These are phyloP conservation scores for Pseudozyma sp. DNA, from an alignment of 1,284 basidiomycete species.

Conservation along the genomic window DNA sequence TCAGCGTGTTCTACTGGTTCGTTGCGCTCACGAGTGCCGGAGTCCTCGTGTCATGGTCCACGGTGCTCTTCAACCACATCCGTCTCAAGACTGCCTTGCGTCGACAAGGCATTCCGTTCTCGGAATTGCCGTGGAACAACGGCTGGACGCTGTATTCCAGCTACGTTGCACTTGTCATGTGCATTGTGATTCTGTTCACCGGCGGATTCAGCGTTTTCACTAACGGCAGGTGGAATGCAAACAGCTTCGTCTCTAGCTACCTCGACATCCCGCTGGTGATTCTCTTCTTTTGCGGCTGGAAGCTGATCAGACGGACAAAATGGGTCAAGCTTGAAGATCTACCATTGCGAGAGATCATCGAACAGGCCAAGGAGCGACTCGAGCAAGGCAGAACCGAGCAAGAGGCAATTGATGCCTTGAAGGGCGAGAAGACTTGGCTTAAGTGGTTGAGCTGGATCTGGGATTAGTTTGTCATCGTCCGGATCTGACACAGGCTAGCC, in stretches of 20 bases:
- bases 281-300: slow-evolving; percentile 74
- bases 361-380: slow-evolving; percentile 20
- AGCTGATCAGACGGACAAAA: slow-evolving; percentile 42
- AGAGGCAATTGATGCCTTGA: slow-evolving; percentile 20
- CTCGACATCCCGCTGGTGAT: slow-evolving; percentile 81
- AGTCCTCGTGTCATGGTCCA: slow-evolving; percentile 84
- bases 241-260: slow-evolving; percentile 86
- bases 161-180: slow-evolving; percentile 37
- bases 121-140: slow-evolving; percentile 69
- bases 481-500: not conserved
- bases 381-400: slow-evolving; percentile 18
- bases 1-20: slow-evolving; percentile 74
- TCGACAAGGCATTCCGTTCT: slow-evolving; percentile 75
- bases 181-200: slow-evolving; percentile 51
- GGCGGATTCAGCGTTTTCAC: slow-evolving; percentile 70
- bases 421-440: slow-evolving; percentile 23
- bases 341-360: slow-evolving; percentile 26
- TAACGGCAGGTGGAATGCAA: slow-evolving; percentile 44
- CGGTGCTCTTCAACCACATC: slow-evolving; percentile 80
- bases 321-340: slow-evolving; percentile 33
- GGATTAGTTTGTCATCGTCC: slow-evolving; percentile 11
- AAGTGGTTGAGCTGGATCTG: slow-evolving; percentile 42
- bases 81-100: slow-evolving; percentile 78
- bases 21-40: slow-evolving; percentile 76
- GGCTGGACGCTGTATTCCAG: slow-evolving; percentile 63